These are phyloP conservation scores for Nephelium lappaceum DNA, from an alignment of 345 rosid species.

Conservation along the genomic window DNA sequence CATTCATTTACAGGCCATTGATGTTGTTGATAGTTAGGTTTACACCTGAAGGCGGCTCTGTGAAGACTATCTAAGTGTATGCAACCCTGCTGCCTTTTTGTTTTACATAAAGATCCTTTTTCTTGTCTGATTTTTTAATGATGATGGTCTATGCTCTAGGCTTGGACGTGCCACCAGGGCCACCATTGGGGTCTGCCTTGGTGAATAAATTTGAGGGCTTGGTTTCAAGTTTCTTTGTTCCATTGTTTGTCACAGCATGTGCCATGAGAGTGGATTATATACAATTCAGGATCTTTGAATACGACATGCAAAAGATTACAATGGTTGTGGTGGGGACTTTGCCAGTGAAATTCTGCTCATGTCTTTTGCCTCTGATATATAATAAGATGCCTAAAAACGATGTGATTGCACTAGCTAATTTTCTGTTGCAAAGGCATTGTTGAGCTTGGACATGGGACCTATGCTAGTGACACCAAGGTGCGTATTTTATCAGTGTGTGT, in stretches of 20 bases:
- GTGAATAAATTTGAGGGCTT: conserved; percentile 27
- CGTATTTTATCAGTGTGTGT: background rate
- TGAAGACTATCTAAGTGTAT: background rate
- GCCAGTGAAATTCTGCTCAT: background rate
- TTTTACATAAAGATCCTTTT: background rate
- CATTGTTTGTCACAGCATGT: conserved; percentile 23
- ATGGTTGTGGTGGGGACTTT: background rate
- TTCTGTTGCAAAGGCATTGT: conserved; percentile 25
- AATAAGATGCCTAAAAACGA: conserved; percentile 24
- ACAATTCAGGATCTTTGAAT: background rate
- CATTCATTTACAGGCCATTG: background rate
- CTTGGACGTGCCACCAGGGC: conserved; percentile 27
- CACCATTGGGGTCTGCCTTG: conserved; percentile 31
- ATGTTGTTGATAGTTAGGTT: background rate
- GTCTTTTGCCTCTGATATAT: background rate
- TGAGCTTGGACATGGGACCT: conserved; percentile 10
- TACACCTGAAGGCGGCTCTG: background rate
- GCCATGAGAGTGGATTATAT: conserved; percentile 24
- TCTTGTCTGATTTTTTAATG: background rate
- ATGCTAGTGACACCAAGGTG: conserved; percentile 12
- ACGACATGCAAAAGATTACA: background rate
- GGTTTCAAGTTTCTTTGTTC: conserved; percentile 20
- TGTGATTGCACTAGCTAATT: conserved; percentile 15
- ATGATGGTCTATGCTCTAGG: conserved; percentile 22
- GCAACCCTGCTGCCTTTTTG: background rate